Conservation (phyloP, 768 basidiomycete species). For the Rhodotorula toruloides region DNA sequence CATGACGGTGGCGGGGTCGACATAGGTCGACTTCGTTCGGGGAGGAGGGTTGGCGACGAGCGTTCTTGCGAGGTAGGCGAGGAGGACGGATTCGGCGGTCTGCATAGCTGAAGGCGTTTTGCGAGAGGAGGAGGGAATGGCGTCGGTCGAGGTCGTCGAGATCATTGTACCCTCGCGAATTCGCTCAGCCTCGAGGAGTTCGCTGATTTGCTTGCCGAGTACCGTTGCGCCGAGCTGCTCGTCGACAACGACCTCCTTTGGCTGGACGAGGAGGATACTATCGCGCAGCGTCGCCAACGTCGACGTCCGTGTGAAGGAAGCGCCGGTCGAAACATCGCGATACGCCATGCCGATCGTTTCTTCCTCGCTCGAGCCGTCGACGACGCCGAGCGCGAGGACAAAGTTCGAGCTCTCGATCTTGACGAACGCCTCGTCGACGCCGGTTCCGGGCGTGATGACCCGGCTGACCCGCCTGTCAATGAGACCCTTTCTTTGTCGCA, state of each 20-base stretch:
- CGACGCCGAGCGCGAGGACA: conserved; percentile 24
- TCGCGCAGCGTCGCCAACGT: conserved; percentile 61
- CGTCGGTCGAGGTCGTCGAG: conserved; percentile 18
- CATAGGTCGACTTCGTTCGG: conserved; percentile 50
- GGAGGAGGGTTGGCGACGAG: conserved; percentile 20
- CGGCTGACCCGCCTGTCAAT: conserved; percentile 6
- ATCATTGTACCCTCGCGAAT: conserved; percentile 21
- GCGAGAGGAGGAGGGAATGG: conserved; percentile 14
- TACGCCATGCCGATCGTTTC: conserved; percentile 65
- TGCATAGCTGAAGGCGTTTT: background rate
- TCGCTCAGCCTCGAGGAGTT: conserved; percentile 18
- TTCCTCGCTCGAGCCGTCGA: conserved; percentile 18
- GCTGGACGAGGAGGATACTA: conserved; percentile 72
- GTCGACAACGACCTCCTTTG: conserved; percentile 65
- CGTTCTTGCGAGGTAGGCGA: conserved; percentile 25
- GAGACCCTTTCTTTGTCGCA: conserved; percentile 35
- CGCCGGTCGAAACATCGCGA: conserved; percentile 91
- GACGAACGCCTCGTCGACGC: conserved; percentile 51
- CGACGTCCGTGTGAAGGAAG: conserved; percentile 72
- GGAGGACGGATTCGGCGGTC: conserved; percentile 24
- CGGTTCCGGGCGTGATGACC: conserved; percentile 47
- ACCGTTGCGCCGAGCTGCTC: background rate
- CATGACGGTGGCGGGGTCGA: conserved; percentile 63
- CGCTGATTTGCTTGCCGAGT: conserved; percentile 5
- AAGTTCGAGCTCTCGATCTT: conserved; percentile 36